These are phyloP conservation scores for Tetraselmis chui DNA, from an alignment of 139 green algal genomes.

Conservation along the genomic window DNA sequence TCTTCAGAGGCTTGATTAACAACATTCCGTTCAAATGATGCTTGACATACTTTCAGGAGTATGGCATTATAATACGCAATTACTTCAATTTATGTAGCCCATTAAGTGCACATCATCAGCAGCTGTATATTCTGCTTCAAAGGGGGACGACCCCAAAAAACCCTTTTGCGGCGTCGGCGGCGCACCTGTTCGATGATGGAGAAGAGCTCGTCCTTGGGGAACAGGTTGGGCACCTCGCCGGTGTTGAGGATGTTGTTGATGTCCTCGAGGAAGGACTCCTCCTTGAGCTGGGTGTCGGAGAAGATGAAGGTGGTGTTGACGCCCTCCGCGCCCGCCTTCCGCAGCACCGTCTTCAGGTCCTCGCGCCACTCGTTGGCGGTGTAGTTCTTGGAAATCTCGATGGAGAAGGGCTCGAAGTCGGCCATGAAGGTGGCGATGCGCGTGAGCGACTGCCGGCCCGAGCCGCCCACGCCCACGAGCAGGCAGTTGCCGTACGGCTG, in stretches of 20 bases:
- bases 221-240: constrained; percentile 40
- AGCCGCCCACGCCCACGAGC: constrained; percentile 46
- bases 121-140: too few relatives aligned
- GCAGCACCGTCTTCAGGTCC: constrained; percentile 55
- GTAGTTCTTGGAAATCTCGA: constrained; percentile 44
- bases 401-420: constrained; percentile 48
- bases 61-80: too few relatives aligned
- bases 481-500: constrained; percentile 66
- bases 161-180: too few relatives aligned
- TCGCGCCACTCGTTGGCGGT: constrained; percentile 43
- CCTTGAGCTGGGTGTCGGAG: constrained; percentile 69
- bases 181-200: constrained; percentile 17
- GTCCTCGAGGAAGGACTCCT: constrained; percentile 69
- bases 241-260: constrained; percentile 78
- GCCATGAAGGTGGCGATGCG: constrained; percentile 57
- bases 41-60: too few relatives aligned
- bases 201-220: constrained; percentile 22
- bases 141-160: too few relatives aligned
- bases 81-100: too few relatives aligned
- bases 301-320: constrained; percentile 64
- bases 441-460: constrained; percentile 48
- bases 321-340: constrained; percentile 53
- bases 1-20: too few relatives aligned
- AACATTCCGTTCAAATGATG: too few relatives aligned
- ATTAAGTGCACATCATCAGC: too few relatives aligned